Evolutionary conservation across 2,329 filamentous ascomycete genomes (phyloP).

Genomic region (Pyrenophora teres): DNA sequence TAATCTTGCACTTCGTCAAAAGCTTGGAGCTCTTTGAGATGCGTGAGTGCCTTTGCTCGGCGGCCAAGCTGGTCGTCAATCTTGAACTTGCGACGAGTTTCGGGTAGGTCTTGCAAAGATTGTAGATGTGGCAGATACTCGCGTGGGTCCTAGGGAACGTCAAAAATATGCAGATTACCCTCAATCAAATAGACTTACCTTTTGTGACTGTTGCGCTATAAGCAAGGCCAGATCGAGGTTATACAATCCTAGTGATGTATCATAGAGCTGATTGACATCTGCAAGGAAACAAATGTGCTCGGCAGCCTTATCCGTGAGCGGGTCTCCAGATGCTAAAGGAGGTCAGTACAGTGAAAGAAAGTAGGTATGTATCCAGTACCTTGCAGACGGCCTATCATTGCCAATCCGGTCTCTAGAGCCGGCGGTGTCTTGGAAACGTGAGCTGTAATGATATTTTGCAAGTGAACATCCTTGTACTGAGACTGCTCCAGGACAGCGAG

Average conservation of each 20-base stretch:
- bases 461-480: conserved; percentile 60
- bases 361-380: conserved; percentile 36
- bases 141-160: conserved; percentile 67
- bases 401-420: conserved; percentile 82
- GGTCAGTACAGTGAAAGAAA: conserved; percentile 2
- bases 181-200: conserved; percentile 49
- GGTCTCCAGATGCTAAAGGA: conserved; percentile 45
- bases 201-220: conserved; percentile 93
- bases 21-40: conserved; percentile 72
- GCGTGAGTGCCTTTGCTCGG: conserved; percentile 73
- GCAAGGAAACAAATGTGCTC: conserved; percentile 98
- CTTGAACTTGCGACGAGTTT: conserved; percentile 73
- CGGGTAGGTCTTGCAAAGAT: conserved; percentile 74
- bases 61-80: conserved; percentile 89
- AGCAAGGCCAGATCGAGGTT: conserved; percentile 87
- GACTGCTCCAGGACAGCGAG: conserved; percentile 66
- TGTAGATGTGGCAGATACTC: conserved; percentile 97
- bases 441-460: conserved; percentile 93
- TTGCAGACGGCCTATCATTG: conserved; percentile 74
- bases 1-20: conserved; percentile 83
- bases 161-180: background rate
- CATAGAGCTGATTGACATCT: conserved; percentile 89
- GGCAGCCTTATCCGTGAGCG: conserved; percentile 81
- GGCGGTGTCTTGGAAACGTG: conserved; percentile 93
- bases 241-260: conserved; percentile 87